Conservation (phyloP, 306 rosid genomes). For the Quercus engelmannii region DNA sequence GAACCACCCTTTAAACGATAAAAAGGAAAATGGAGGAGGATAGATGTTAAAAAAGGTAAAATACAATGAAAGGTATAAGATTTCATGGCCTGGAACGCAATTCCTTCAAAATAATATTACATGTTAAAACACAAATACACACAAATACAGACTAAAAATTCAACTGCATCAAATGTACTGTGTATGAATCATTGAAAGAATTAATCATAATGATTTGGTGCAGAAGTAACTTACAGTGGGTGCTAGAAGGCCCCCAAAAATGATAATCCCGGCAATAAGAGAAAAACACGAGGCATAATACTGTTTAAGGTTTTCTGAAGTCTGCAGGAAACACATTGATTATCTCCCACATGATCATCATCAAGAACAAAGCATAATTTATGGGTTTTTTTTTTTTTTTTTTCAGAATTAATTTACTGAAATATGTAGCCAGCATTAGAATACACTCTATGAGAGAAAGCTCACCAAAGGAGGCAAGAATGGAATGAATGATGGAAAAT, state of each 20-base stretch:
- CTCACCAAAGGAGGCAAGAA: slow-evolving; percentile 96
- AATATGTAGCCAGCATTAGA: not conserved
- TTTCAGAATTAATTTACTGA: not conserved
- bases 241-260: slow-evolving; percentile 93
- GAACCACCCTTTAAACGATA: not conserved
- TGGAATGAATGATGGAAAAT: slow-evolving; percentile 93
- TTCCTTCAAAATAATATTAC: not conserved
- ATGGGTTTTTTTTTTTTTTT: not conserved
- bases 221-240: slow-evolving; percentile 65
- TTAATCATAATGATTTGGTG: not conserved
- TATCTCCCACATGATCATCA: slow-evolving; percentile 17
- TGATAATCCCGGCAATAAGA: slow-evolving; percentile 72
- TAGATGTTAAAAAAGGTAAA: slow-evolving; percentile 5
- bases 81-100: not conserved
- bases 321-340: slow-evolving; percentile 54
- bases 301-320: slow-evolving; percentile 76
- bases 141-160: not conserved
- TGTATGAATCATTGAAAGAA: not conserved
- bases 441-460: slow-evolving; percentile 3
- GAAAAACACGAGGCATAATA: slow-evolving; percentile 86
- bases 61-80: not conserved
- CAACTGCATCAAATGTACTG: not conserved
- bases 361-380: slow-evolving; percentile 4
- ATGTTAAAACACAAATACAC: not conserved
- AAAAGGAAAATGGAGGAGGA: slow-evolving; percentile 3